Evolutionary conservation across 768 basidiomycete species (phyloP).

Genomic region (Trametes punicea): DNA sequence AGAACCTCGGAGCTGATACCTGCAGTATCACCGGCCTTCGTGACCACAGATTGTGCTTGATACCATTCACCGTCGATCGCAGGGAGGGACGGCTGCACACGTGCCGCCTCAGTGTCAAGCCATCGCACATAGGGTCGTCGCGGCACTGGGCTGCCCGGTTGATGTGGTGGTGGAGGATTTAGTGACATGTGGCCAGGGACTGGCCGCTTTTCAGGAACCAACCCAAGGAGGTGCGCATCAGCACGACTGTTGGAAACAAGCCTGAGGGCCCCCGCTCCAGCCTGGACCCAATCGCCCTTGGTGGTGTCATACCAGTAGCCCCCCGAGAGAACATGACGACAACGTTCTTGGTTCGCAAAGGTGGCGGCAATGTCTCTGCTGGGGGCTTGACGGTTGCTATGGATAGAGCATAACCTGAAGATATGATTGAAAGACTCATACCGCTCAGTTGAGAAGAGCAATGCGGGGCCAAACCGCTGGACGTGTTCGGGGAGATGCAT

Average conservation of each 20-base stretch:
- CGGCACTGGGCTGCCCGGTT: neutral
- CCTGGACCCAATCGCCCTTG: neutral
- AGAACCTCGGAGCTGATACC: neutral
- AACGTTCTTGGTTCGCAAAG: constrained; percentile 13
- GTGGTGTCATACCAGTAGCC: constrained; percentile 13
- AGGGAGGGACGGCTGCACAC: neutral
- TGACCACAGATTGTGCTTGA: neutral
- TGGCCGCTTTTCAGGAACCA: neutral
- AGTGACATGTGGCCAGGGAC: neutral
- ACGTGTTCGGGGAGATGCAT: constrained; percentile 26
- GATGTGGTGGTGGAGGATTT: neutral
- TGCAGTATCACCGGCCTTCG: neutral
- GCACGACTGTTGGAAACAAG: neutral
- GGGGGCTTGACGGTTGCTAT: constrained; percentile 29
- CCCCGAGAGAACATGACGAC: constrained; percentile 10
- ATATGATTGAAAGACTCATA: constrained; percentile 32
- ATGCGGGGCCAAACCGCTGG: constrained; percentile 28
- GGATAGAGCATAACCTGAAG: constrained; percentile 24
- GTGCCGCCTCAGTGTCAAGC: neutral
- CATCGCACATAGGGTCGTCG: neutral
- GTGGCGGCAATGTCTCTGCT: constrained; percentile 21
- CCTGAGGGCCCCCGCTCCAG: neutral
- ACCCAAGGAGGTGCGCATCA: neutral
- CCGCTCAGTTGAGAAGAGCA: constrained; percentile 30
- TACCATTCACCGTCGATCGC: neutral